Evolutionary conservation across 768 basidiomycete genomes (phyloP).

Genomic region (Pleurotus cornucopiae): DNA sequence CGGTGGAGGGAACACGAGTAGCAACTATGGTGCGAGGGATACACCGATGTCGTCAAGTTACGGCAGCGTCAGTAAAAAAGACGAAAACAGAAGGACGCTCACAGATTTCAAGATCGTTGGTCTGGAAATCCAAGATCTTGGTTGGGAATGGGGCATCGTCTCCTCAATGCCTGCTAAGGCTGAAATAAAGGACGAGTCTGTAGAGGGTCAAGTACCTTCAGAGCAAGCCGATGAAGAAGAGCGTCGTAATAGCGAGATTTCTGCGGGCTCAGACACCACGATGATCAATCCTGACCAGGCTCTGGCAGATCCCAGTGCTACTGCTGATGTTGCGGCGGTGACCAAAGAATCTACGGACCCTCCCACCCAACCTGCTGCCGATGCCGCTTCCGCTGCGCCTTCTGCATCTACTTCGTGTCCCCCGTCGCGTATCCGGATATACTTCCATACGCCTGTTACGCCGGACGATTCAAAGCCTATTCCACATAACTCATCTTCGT

Average conservation of each 20-base stretch:
- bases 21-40: slow-evolving; percentile 43
- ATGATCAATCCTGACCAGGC: slow-evolving; percentile 19
- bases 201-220: slow-evolving; percentile 26
- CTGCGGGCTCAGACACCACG: slow-evolving; percentile 14
- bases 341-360: slow-evolving; percentile 23
- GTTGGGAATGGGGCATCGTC: slow-evolving; percentile 82
- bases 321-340: slow-evolving; percentile 18
- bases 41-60: slow-evolving; percentile 39
- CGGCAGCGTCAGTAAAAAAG: slow-evolving; percentile 64
- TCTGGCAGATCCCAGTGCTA: slow-evolving; percentile 23
- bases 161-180: slow-evolving; percentile 30
- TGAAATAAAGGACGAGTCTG: slow-evolving; percentile 30
- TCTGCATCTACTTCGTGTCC: slow-evolving; percentile 40
- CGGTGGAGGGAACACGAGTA: slow-evolving; percentile 27
- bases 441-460: slow-evolving; percentile 87
- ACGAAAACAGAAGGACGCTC: slow-evolving; percentile 86
- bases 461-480: slow-evolving; percentile 77
- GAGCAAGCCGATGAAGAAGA: slow-evolving; percentile 28
- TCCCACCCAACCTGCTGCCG: slow-evolving; percentile 23
- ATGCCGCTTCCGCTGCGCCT: slow-evolving; percentile 18
- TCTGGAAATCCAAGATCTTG: slow-evolving; percentile 75
- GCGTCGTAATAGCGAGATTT: slow-evolving; percentile 22
- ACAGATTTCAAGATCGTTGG: slow-evolving; percentile 98
- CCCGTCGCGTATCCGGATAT: slow-evolving; percentile 83
- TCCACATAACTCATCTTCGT: slow-evolving; percentile 51